Percentiles rank a stretch among this genome's conserved stretches.
Conservation (phyloP, 352 stramenopile genomes). For the Globisporangium mamillatum region DNA sequence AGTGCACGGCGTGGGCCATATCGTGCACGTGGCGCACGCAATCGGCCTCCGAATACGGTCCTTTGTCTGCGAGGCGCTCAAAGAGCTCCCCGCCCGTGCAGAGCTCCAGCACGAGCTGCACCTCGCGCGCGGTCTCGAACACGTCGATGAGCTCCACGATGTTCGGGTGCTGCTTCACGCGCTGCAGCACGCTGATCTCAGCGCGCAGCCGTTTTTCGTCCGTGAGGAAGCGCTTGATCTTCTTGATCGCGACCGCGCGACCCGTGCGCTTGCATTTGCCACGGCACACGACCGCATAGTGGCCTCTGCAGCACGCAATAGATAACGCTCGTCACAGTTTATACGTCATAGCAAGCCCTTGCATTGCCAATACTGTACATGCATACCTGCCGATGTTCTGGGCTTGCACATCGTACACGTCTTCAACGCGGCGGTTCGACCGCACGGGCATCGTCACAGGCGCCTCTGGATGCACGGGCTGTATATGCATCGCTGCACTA, state of each 20-base stretch:
- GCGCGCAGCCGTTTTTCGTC: constrained; percentile 61
- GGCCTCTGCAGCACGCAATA: constrained; percentile 33
- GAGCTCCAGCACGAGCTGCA: constrained; percentile 78
- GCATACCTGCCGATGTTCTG: constrained; percentile 45
- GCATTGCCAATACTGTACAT: background rate
- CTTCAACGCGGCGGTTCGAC: constrained; percentile 38
- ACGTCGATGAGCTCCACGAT: constrained; percentile 82
- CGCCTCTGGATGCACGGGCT: background rate
- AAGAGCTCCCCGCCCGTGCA: constrained; percentile 83
- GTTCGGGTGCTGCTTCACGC: constrained; percentile 62
- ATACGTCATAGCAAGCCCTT: background rate
- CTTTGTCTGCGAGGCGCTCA: constrained; percentile 72
- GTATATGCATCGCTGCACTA: background rate
- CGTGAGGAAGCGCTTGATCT: constrained; percentile 80
- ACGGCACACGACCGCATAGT: constrained; percentile 68
- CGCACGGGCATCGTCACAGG: constrained; percentile 7
- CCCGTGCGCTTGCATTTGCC: constrained; percentile 50
- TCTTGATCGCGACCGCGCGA: constrained; percentile 70
- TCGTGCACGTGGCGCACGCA: constrained; percentile 70
- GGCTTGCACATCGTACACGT: constrained; percentile 55
- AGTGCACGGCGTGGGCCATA: constrained; percentile 68
- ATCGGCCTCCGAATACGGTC: constrained; percentile 79
- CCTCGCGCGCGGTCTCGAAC: constrained; percentile 74
- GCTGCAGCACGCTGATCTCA: constrained; percentile 60
- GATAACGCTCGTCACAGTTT: background rate